Percentiles rank a stretch among this genome's conserved stretches.
Conservation (phyloP, 441 rosid genomes). For the Daphne laureola region DNA sequence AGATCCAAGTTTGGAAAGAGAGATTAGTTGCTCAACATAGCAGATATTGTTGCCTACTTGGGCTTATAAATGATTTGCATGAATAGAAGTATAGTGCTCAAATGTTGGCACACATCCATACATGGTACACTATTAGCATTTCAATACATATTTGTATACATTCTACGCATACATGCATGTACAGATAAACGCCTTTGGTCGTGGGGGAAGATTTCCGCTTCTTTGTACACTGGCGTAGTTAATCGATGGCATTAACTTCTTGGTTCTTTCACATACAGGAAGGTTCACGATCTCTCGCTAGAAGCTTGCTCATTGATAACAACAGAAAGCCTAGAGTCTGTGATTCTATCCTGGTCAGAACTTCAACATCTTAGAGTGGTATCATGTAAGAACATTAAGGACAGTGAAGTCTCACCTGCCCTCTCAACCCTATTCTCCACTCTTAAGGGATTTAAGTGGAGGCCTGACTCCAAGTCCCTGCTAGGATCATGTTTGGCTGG, state of each 20-base stretch:
- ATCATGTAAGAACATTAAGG: conserved; percentile 57
- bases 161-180: too few species aligned
- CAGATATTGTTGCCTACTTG: too few species aligned
- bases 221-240: too few species aligned
- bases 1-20: too few species aligned
- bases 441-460: conserved; percentile 61
- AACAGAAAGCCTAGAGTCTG: conserved; percentile 53
- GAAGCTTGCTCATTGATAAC: conserved; percentile 63
- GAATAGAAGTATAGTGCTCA: too few species aligned
- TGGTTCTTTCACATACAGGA: conserved; percentile 29
- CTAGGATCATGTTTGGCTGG: conserved; percentile 39
- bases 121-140: too few species aligned
- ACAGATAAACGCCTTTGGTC: too few species aligned
- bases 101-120: too few species aligned
- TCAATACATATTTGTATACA: too few species aligned
- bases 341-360: conserved; percentile 50
- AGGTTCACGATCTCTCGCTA: conserved; percentile 37
- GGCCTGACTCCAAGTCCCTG: conserved; percentile 60
- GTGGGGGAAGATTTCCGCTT: too few species aligned
- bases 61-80: too few species aligned
- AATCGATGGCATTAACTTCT: conserved; percentile 1
- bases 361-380: conserved; percentile 48
- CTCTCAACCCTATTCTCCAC: conserved; percentile 50
- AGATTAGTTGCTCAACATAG: too few species aligned
- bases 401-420: conserved; percentile 44